Percentiles rank a stretch among this genome's conserved stretches.
These are phyloP conservation scores for Solanum rostratum DNA, from an alignment of 257 asterid genomes.

Conservation along the genomic window DNA sequence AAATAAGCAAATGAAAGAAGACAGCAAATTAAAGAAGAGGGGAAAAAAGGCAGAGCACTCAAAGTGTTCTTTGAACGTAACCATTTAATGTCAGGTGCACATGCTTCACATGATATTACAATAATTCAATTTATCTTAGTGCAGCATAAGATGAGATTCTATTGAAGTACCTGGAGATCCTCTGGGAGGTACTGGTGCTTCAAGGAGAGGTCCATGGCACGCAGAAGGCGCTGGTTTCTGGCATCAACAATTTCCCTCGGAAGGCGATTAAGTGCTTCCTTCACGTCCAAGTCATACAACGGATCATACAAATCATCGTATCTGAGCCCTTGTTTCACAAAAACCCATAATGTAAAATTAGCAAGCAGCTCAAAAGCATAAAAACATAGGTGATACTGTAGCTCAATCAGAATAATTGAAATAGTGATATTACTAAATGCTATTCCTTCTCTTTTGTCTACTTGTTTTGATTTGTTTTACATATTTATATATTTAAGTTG, in stretches of 20 bases:
- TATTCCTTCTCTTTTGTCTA: background rate
- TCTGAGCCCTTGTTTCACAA: conserved; percentile 49
- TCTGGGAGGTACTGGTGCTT: conserved; percentile 67
- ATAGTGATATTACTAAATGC: background rate
- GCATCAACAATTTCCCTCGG: conserved; percentile 80
- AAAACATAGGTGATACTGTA: background rate
- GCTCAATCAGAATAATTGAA: background rate
- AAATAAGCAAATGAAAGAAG: background rate
- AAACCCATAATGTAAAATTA: background rate
- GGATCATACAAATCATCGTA: conserved; percentile 85
- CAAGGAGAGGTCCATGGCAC: conserved; percentile 90
- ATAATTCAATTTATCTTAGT: background rate
- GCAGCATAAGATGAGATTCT: background rate
- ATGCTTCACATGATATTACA: background rate
- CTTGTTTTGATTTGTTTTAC: background rate
- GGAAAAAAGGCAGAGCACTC: background rate
- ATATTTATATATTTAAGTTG: background rate
- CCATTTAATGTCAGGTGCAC: background rate
- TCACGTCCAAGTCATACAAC: conserved; percentile 63
- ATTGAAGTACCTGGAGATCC: conserved; percentile 47
- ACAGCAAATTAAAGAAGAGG: background rate
- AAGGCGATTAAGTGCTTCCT: conserved; percentile 87
- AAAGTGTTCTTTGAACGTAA: background rate
- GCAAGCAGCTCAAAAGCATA: background rate
- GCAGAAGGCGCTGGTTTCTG: conserved; percentile 73